Percentiles rank a stretch among this genome's conserved stretches.
Conservation (phyloP, 169 alveolate genomes). For the Hepatocystis sp. region DNA sequence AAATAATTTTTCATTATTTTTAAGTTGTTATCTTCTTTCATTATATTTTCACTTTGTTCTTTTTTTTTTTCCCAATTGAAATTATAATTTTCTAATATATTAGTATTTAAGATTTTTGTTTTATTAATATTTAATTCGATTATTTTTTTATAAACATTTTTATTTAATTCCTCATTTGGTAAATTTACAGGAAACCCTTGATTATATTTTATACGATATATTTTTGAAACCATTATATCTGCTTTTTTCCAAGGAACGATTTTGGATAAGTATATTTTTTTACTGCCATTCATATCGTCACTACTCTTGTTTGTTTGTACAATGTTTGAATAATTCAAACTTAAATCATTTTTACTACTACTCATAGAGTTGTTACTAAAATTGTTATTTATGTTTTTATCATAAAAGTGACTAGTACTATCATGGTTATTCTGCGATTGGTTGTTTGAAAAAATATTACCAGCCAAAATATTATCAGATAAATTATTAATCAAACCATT, state of each 20-base stretch:
- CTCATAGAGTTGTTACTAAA: no score
- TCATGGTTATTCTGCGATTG: no score
- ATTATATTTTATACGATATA: slow-evolving; percentile 55
- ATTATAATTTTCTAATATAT: slow-evolving; percentile 50
- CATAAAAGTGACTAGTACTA: no score
- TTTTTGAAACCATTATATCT: slow-evolving; percentile 72
- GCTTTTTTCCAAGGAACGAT: slow-evolving; percentile 77
- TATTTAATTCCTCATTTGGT: slow-evolving; percentile 37
- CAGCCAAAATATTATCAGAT: neutral
- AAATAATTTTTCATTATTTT: slow-evolving; percentile 22
- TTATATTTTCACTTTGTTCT: slow-evolving; percentile 60
- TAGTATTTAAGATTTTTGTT: slow-evolving; percentile 49
- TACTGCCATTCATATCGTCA: neutral
- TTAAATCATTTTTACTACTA: no score
- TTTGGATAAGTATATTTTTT: slow-evolving; percentile 36
- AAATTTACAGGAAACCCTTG: slow-evolving; percentile 48
- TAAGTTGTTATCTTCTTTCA: slow-evolving; percentile 39
- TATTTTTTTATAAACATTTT: slow-evolving; percentile 36
- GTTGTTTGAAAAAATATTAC: no score
- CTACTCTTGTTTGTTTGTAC: neutral
- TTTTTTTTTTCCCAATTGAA: slow-evolving; percentile 66
- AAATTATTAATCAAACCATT: no score
- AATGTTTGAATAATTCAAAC: no score
- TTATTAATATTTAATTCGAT: slow-evolving; percentile 54
- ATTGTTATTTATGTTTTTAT: no score